Conservation (phyloP, 306 rosid species). For the Pyrus pyrifolia region DNA sequence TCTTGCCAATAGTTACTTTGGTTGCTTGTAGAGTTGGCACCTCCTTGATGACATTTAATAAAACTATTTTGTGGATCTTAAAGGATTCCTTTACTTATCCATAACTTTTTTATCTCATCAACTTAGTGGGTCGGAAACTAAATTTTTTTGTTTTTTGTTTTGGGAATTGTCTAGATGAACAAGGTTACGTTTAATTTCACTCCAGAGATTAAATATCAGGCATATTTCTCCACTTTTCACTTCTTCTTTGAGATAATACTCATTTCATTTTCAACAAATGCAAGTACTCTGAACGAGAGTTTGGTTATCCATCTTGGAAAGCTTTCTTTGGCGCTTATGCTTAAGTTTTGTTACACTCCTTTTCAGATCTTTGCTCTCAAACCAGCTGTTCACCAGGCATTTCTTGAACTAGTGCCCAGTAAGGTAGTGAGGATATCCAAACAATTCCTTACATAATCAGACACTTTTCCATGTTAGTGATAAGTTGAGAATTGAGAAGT, state of each 20-base stretch:
- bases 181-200: conserved; percentile 89
- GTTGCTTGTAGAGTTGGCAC: background rate
- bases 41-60: background rate
- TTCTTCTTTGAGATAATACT: conserved; percentile 1
- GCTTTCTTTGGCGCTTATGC: background rate
- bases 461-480: background rate
- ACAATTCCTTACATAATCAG: conserved; percentile 4
- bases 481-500: background rate
- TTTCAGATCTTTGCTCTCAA: conserved; percentile 85
- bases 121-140: conserved; percentile 14
- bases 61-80: background rate
- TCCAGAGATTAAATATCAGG: conserved; percentile 95
- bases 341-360: conserved; percentile 13
- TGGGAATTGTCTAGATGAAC: conserved; percentile 55
- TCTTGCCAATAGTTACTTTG: background rate
- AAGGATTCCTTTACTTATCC: background rate
- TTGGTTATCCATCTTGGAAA: background rate
- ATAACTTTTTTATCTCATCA: background rate
- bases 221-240: conserved; percentile 23
- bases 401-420: conserved; percentile 67
- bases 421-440: conserved; percentile 51
- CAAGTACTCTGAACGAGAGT: background rate
- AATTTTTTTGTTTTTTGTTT: conserved; percentile 3
- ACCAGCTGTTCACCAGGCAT: conserved; percentile 95
- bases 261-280: background rate